Conservation (phyloP, 2,329 filamentous ascomycete genomes). For the Didymella pinodella region DNA sequence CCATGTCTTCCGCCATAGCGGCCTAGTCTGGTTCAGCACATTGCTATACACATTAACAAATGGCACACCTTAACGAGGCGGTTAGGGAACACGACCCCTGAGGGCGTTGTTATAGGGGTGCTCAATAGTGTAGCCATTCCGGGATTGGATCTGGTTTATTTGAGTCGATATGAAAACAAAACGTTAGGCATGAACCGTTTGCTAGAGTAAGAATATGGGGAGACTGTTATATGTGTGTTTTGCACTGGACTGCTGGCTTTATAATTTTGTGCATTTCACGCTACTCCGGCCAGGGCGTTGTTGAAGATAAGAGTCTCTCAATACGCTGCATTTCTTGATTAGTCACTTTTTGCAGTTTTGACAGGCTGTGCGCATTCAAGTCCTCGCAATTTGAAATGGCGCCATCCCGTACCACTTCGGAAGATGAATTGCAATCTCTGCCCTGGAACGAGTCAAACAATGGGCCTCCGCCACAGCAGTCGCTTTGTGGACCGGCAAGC, state of each 20-base stretch:
- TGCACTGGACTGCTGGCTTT: constrained; percentile 4
- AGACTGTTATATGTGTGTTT: not conserved
- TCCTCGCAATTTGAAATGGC: not conserved
- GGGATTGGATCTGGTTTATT: not conserved
- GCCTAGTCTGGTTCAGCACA: constrained; percentile 25
- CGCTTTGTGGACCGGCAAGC: not conserved
- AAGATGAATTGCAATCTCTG: no score
- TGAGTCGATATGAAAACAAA: not conserved
- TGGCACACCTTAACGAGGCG: constrained; percentile 50
- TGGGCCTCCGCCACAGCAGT: not conserved
- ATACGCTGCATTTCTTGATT: no score
- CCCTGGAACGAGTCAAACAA: not conserved
- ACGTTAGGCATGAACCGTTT: not conserved
- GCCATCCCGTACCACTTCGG: not conserved
- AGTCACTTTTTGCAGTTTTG: no score
- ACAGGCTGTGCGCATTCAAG: no score
- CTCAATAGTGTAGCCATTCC: constrained; percentile 3
- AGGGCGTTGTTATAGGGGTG: constrained; percentile 26
- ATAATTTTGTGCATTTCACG: constrained; percentile 3
- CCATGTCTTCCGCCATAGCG: constrained; percentile 40
- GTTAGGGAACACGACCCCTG: constrained; percentile 46
- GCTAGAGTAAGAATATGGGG: not conserved
- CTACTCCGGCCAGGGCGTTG: not conserved
- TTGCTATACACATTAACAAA: not conserved
- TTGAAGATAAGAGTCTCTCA: no score